Conservation (phyloP, 306 rosid species). For the Leucaena leucocephala region DNA sequence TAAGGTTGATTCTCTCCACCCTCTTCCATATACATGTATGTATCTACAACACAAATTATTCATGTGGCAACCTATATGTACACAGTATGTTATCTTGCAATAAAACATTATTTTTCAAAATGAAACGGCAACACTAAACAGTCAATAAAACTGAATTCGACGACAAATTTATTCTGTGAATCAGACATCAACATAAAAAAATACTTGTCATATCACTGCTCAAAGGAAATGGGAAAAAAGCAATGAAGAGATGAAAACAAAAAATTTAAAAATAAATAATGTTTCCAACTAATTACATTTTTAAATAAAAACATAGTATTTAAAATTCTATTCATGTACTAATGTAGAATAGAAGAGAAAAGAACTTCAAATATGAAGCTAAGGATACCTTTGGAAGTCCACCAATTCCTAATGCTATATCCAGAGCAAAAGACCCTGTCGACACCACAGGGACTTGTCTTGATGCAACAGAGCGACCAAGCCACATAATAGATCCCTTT, state of each 20-base stretch:
- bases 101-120: slow-evolving; percentile 14
- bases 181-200: slow-evolving; percentile 6
- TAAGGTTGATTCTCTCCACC: neutral
- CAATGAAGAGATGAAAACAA: slow-evolving; percentile 28
- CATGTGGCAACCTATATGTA: neutral
- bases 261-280: neutral
- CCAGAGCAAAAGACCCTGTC: slow-evolving; percentile 88
- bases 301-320: neutral
- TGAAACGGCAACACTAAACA: slow-evolving; percentile 18
- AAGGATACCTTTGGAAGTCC: slow-evolving; percentile 87
- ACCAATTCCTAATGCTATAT: slow-evolving; percentile 77
- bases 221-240: slow-evolving; percentile 22
- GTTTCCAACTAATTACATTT: neutral
- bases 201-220: neutral
- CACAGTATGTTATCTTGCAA: slow-evolving; percentile 12
- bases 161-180: neutral
- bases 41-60: neutral
- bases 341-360: slow-evolving; percentile 19
- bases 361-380: neutral
- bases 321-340: slow-evolving; percentile 15
- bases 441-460: slow-evolving; percentile 77
- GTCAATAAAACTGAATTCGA: slow-evolving; percentile 2
- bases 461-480: slow-evolving; percentile 64
- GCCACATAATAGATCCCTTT: slow-evolving; percentile 98
- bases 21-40: neutral